Conservation (phyloP, 2,329 filamentous ascomycete genomes). For the Pseudocercospora crystallina region DNA sequence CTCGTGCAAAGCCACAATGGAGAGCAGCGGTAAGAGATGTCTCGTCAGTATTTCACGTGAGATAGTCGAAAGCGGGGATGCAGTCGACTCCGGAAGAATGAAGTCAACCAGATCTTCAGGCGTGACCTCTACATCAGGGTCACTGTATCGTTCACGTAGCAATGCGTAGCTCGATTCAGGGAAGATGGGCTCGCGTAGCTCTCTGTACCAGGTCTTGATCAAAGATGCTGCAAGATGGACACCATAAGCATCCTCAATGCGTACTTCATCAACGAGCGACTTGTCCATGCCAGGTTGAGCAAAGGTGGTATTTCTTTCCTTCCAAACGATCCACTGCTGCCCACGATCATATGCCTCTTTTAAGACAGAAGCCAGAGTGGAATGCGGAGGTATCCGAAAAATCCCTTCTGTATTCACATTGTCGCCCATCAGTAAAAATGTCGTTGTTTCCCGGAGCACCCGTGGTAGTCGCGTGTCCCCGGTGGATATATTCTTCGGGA, state of each 20-base stretch:
- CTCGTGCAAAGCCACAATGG: constrained; percentile 45
- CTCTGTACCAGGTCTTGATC: constrained; percentile 58
- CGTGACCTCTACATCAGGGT: constrained; percentile 39
- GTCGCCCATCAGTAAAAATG: constrained; percentile 50
- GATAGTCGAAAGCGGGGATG: constrained; percentile 46
- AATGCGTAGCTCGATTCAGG: constrained; percentile 50
- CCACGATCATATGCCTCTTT: constrained; percentile 57
- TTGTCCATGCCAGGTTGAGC: constrained; percentile 39
- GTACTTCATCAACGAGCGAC: constrained; percentile 43
- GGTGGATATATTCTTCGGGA: constrained; percentile 44
- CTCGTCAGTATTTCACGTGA: constrained; percentile 50
- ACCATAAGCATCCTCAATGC: constrained; percentile 52
- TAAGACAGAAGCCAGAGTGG: constrained; percentile 50
- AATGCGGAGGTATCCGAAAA: constrained; percentile 55
- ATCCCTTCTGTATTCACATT: constrained; percentile 53
- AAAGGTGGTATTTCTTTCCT: constrained; percentile 42
- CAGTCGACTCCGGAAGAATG: constrained; percentile 47
- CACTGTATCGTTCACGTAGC: constrained; percentile 44
- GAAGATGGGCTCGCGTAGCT: constrained; percentile 53
- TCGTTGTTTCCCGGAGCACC: constrained; percentile 54
- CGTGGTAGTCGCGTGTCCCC: constrained; percentile 52
- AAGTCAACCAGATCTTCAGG: constrained; percentile 48
- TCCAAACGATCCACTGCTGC: constrained; percentile 56
- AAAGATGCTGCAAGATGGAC: constrained; percentile 54
- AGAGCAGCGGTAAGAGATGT: constrained; percentile 55